Evolutionary conservation across 2,329 filamentous ascomycete species (phyloP).

Genomic region (Fusarium guadeloupense): DNA sequence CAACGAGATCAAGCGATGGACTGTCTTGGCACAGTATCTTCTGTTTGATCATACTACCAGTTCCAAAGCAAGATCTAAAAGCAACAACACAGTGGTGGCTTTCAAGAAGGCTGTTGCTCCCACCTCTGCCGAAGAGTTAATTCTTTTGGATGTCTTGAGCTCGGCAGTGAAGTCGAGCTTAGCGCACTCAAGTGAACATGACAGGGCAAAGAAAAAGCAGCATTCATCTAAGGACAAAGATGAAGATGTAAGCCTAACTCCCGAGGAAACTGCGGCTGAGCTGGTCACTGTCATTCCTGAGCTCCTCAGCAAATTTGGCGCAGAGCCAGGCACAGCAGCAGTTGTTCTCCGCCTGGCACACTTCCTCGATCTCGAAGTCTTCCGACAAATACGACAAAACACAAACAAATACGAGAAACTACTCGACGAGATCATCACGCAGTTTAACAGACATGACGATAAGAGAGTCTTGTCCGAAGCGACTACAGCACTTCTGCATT

Average conservation of each 20-base stretch:
- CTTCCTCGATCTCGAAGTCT: slow-evolving; percentile 84
- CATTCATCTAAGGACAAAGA: slow-evolving; percentile 73
- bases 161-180: slow-evolving; percentile 81
- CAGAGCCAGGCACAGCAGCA: slow-evolving; percentile 85
- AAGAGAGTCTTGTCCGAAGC: slow-evolving; percentile 86
- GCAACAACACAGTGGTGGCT: slow-evolving; percentile 63
- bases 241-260: slow-evolving; percentile 45
- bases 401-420: slow-evolving; percentile 81
- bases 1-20: slow-evolving; percentile 85
- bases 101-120: slow-evolving; percentile 80
- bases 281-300: slow-evolving; percentile 83
- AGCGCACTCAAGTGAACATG: slow-evolving; percentile 70
- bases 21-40: slow-evolving; percentile 86
- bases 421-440: slow-evolving; percentile 90
- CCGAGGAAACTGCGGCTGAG: slow-evolving; percentile 80
- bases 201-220: slow-evolving; percentile 65
- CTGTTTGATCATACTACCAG: slow-evolving; percentile 87
- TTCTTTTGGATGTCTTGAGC: slow-evolving; percentile 87
- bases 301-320: slow-evolving; percentile 91
- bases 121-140: slow-evolving; percentile 78
- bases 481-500: slow-evolving; percentile 82
- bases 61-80: slow-evolving; percentile 60
- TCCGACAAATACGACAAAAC: slow-evolving; percentile 89
- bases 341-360: slow-evolving; percentile 87
- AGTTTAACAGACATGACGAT: slow-evolving; percentile 93